Conservation (phyloP, 1,284 basidiomycete species). For the Moesziomyces sp. region DNA sequence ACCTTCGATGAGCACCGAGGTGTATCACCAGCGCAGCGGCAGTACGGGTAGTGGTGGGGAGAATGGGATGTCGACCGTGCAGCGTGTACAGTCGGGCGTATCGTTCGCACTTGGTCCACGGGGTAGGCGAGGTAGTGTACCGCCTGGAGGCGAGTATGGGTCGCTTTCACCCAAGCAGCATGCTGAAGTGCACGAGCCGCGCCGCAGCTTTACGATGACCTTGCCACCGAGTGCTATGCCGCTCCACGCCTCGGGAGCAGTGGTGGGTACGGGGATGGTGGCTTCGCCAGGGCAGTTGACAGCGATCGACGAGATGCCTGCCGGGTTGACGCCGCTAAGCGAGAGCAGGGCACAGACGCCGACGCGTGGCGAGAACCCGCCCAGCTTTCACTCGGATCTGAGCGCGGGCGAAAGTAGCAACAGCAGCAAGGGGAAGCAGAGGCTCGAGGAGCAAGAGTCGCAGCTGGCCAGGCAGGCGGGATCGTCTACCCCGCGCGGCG, state of each 20-base stretch:
- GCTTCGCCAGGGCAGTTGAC: conserved; percentile 28
- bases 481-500: conserved; percentile 31
- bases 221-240: conserved; percentile 32
- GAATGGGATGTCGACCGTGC: conserved; percentile 12
- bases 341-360: conserved; percentile 31
- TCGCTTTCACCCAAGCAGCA: conserved; percentile 17
- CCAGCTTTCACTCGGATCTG: conserved; percentile 11
- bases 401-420: background rate
- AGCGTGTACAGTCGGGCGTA: conserved; percentile 25
- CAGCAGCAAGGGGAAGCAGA: conserved; percentile 26
- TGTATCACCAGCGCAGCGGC: conserved; percentile 13
- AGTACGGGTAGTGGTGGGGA: conserved; percentile 11
- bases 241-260: conserved; percentile 2
- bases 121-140: conserved; percentile 26
- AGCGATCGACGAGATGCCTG: conserved; percentile 43
- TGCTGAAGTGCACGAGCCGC: conserved; percentile 19
- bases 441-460: conserved; percentile 1
- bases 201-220: conserved; percentile 30
- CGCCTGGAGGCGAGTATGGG: conserved; percentile 3
- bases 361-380: conserved; percentile 1
- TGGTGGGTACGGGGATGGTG: conserved; percentile 16
- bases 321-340: conserved; percentile 15
- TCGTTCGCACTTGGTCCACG: conserved; percentile 30
- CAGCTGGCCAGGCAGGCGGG: conserved; percentile 18
- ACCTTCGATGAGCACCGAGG: conserved; percentile 8